A percentile compares a stretch with the other conserved stretches of the same genome.
Conservation (phyloP, 2,329 filamentous ascomycete species). For the Colletotrichum sp. region DNA sequence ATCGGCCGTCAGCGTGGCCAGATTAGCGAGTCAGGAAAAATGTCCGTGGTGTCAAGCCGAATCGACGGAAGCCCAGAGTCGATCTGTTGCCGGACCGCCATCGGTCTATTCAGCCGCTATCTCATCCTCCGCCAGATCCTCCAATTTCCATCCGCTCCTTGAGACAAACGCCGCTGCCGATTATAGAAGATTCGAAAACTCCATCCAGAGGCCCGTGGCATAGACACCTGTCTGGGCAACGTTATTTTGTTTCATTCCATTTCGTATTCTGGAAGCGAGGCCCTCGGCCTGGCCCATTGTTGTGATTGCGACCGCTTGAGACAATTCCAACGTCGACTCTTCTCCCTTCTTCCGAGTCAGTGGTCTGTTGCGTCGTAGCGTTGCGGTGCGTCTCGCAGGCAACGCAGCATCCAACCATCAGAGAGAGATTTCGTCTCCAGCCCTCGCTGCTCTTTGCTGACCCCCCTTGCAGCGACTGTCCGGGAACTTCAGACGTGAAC, state of each 20-base stretch:
- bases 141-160: constrained; percentile 13
- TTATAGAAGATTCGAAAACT: constrained; percentile 1
- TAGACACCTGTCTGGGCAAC: constrained; percentile 2
- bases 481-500: not conserved
- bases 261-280: constrained; percentile 15
- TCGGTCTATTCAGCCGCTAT: not conserved
- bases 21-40: constrained; percentile 11
- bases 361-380: not conserved
- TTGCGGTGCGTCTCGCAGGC: not conserved
- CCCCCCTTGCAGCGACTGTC: not conserved
- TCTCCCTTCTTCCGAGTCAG: not conserved
- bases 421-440: not conserved
- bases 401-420: not conserved
- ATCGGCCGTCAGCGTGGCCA: not conserved
- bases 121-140: constrained; percentile 14
- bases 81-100: constrained; percentile 6
- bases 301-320: not conserved
- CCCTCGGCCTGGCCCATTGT: not conserved
- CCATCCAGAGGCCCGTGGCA: not conserved
- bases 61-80: not conserved
- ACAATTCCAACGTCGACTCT: constrained; percentile 5
- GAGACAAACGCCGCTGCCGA: constrained; percentile 7
- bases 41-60: not conserved
- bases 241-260: constrained; percentile 13
- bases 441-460: not conserved